Evolutionary conservation across 2,329 filamentous ascomycete species (phyloP).

Genomic region (Volutella citrinella): DNA sequence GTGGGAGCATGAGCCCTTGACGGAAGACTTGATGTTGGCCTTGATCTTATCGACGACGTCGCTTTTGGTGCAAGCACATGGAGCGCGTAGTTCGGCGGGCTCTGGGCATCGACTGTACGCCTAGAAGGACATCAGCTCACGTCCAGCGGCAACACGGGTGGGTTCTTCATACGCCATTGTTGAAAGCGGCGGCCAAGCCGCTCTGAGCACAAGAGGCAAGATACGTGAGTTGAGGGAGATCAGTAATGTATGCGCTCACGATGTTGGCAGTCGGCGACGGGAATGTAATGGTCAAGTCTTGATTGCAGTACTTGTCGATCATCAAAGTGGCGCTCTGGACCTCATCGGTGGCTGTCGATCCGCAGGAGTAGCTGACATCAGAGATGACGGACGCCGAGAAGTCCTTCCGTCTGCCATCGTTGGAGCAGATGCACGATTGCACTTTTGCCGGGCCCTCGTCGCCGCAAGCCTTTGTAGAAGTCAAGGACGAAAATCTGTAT

Average conservation of each 20-base stretch:
- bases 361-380: slow-evolving; percentile 42
- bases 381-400: slow-evolving; percentile 37
- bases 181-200: slow-evolving; percentile 27
- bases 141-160: too few species aligned
- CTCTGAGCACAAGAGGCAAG: slow-evolving; percentile 36
- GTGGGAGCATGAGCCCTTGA: slow-evolving; percentile 44
- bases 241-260: slow-evolving; percentile 48
- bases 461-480: slow-evolving; percentile 39
- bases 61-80: slow-evolving; percentile 51
- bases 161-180: too few species aligned
- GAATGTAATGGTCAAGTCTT: slow-evolving; percentile 36
- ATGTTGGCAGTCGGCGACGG: slow-evolving; percentile 38
- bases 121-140: too few species aligned
- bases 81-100: slow-evolving; percentile 41
- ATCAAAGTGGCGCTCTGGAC: slow-evolving; percentile 44
- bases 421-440: slow-evolving; percentile 52
- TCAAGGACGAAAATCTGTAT: slow-evolving; percentile 41
- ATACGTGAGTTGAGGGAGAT: slow-evolving; percentile 41
- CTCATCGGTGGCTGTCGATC: slow-evolving; percentile 45
- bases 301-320: slow-evolving; percentile 48
- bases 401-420: slow-evolving; percentile 38
- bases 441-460: slow-evolving; percentile 41
- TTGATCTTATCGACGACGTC: slow-evolving; percentile 44
- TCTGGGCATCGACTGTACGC: slow-evolving; percentile 31
- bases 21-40: slow-evolving; percentile 39